Conservation (phyloP, 257 asterid genomes). For the Sherardia arvensis region DNA sequence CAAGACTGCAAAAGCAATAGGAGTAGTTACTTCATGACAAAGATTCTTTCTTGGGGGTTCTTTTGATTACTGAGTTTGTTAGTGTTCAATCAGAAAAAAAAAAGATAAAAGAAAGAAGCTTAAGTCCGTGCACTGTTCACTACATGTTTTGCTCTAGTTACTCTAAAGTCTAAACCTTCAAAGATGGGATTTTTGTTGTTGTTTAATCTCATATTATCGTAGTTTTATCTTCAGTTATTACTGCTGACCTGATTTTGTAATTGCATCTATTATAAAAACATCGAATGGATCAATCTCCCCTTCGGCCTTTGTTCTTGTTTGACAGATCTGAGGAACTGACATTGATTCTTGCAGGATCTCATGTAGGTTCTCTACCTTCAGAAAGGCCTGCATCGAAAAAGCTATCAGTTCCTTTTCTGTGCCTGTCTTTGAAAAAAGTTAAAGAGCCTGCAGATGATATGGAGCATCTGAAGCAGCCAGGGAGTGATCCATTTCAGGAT, state of each 20-base stretch:
- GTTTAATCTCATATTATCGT: background rate
- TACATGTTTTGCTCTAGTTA: background rate
- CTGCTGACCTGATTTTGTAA: background rate
- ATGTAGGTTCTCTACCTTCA: constrained; percentile 44
- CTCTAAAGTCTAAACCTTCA: no score
- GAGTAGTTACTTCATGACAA: background rate
- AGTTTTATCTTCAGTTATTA: background rate
- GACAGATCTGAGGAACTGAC: constrained; percentile 1
- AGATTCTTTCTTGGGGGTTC: background rate
- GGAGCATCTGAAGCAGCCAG: constrained; percentile 67
- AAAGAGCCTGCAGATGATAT: constrained; percentile 65
- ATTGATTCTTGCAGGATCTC: constrained; percentile 39
- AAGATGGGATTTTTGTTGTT: background rate
- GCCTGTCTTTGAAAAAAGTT: constrained; percentile 65
- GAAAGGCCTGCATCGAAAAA: constrained; percentile 67
- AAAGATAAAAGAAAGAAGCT: no score
- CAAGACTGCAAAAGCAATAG: background rate
- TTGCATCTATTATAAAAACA: background rate
- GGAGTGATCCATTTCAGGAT: constrained; percentile 46
- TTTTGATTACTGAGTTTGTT: background rate
- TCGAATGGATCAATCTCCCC: background rate
- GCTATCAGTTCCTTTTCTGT: constrained; percentile 71
- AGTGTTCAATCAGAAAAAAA: background rate
- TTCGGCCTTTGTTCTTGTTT: background rate
- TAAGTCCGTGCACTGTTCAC: no score